Conservation (phyloP, 2,329 filamentous ascomycete genomes). For the Epichloe hybrida region DNA sequence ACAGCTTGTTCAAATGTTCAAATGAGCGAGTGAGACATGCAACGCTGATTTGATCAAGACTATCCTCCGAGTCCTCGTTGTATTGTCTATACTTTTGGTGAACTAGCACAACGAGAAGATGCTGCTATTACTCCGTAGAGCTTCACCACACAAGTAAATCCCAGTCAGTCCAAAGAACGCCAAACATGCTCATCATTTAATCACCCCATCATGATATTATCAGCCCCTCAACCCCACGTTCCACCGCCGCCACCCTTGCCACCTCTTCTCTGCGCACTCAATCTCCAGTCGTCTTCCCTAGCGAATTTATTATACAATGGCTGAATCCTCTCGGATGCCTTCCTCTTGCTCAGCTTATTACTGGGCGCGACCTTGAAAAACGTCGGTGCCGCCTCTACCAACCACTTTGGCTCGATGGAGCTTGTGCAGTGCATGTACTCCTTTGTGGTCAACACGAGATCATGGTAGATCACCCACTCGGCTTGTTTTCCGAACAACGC, state of each 20-base stretch:
- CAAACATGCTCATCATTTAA: not conserved
- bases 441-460: slow-evolving; percentile 81
- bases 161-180: too few species aligned
- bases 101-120: too few species aligned
- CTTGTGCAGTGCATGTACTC: slow-evolving; percentile 98
- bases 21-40: too few species aligned
- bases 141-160: too few species aligned
- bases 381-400: slow-evolving; percentile 92
- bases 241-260: slow-evolving; percentile 75
- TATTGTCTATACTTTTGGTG: too few species aligned
- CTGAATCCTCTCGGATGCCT: slow-evolving; percentile 88
- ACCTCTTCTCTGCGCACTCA: slow-evolving; percentile 75
- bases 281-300: slow-evolving; percentile 86
- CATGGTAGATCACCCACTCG: slow-evolving; percentile 92
- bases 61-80: too few species aligned
- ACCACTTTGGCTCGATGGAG: slow-evolving; percentile 82
- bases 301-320: slow-evolving; percentile 88
- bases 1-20: too few species aligned
- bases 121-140: too few species aligned
- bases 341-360: slow-evolving; percentile 75
- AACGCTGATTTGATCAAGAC: too few species aligned
- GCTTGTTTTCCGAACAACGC: slow-evolving; percentile 91
- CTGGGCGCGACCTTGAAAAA: slow-evolving; percentile 96
- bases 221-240: slow-evolving; percentile 61
- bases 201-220: too few species aligned